These are phyloP conservation scores for Hibiscus syriacus DNA, from an alignment of 345 rosid genomes.

Conservation along the genomic window DNA sequence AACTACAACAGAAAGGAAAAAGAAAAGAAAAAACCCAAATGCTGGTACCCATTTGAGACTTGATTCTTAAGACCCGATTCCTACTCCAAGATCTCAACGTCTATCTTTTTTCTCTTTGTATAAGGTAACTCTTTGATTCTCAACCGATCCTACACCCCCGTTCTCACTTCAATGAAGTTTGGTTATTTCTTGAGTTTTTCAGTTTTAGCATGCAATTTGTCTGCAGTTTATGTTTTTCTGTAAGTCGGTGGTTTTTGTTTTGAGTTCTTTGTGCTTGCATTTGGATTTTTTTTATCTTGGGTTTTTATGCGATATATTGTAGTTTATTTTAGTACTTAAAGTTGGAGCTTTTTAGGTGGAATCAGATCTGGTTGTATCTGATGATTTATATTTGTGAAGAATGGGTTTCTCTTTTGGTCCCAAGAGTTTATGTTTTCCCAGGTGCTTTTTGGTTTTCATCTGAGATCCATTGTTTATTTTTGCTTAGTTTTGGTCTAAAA, in stretches of 20 bases:
- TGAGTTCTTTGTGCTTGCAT: neutral
- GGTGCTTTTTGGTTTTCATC: slow-evolving; percentile 11
- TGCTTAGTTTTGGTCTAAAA: slow-evolving; percentile 6
- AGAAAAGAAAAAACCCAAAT: slow-evolving; percentile 13
- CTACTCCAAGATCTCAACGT: slow-evolving; percentile 42
- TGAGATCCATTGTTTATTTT: slow-evolving; percentile 25
- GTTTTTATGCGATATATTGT: slow-evolving; percentile 6
- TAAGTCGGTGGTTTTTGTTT: no score
- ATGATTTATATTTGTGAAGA: slow-evolving; percentile 4
- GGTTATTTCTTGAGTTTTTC: slow-evolving; percentile 3
- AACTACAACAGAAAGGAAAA: neutral
- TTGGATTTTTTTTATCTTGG: slow-evolving; percentile 8
- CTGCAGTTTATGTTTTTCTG: neutral
- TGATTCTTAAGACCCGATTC: slow-evolving; percentile 26
- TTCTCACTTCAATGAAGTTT: slow-evolving; percentile 15
- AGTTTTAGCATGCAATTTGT: slow-evolving; percentile 4
- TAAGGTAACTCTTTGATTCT: slow-evolving; percentile 32
- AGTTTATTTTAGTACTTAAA: slow-evolving; percentile 15
- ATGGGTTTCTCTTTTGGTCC: slow-evolving; percentile 16
- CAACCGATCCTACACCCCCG: slow-evolving; percentile 27
- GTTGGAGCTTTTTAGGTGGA: slow-evolving; percentile 15
- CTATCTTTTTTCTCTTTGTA: neutral
- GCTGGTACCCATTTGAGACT: slow-evolving; percentile 28
- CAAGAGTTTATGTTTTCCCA: neutral
- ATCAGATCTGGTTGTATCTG: slow-evolving; percentile 51